Evolutionary conservation across 1,284 basidiomycete genomes (phyloP).

Genomic region (Ganoderma lingzhi): DNA sequence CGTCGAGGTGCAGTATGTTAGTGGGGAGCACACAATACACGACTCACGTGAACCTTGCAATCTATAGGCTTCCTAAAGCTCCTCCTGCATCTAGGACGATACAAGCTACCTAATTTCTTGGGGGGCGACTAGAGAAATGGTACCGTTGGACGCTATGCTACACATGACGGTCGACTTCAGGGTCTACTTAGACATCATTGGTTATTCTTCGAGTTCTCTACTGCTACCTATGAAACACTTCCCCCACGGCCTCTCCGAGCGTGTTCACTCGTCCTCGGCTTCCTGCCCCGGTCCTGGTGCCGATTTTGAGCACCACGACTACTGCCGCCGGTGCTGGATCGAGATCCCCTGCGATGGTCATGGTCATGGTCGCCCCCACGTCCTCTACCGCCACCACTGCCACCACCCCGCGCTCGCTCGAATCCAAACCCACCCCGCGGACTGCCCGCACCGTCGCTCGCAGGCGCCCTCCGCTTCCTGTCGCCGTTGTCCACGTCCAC

Average conservation of each 20-base stretch:
- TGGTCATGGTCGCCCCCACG: not conserved
- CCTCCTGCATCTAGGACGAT: too few species aligned
- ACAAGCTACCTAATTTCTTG: not conserved
- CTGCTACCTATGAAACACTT: not conserved
- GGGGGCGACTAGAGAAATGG: not conserved
- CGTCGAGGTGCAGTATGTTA: not conserved
- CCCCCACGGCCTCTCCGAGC: not conserved
- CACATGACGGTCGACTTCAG: not conserved
- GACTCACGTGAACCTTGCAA: not conserved
- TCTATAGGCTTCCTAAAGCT: too few species aligned
- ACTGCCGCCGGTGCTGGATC: not conserved
- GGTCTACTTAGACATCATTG: not conserved
- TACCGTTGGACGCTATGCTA: not conserved
- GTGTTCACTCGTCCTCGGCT: not conserved
- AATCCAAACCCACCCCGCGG: not conserved
- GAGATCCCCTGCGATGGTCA: not conserved
- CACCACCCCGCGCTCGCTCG: not conserved
- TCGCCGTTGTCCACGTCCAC: not conserved
- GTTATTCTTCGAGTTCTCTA: not conserved
- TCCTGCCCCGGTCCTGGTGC: not conserved
- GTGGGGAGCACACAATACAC: not conserved
- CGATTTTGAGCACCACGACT: not conserved
- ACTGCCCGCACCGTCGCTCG: not conserved
- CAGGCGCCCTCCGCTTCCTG: not conserved
- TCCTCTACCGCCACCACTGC: not conserved